Conservation (phyloP, 208 protist genomes). For the Trypanosoma cruzi region DNA sequence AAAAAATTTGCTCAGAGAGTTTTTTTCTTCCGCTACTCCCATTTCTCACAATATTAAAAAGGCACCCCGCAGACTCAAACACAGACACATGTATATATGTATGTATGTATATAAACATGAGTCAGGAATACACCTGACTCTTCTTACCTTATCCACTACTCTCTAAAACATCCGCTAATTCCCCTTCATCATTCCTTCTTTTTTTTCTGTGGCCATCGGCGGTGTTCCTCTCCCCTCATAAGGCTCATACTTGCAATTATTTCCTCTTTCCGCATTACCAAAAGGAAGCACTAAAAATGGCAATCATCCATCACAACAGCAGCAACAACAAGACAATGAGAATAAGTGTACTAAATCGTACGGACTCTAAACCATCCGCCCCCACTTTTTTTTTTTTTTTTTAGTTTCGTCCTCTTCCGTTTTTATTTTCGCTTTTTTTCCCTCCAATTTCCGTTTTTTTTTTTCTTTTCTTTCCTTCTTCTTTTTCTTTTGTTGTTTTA, state of each 20-base stretch:
- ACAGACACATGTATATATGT: too few relatives aligned
- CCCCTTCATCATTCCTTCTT: too few relatives aligned
- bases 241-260: neutral
- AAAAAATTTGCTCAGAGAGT: too few relatives aligned
- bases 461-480: neutral
- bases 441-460: neutral
- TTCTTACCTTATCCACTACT: too few relatives aligned
- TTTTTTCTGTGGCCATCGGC: too few relatives aligned
- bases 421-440: neutral
- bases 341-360: neutral
- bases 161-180: too few relatives aligned
- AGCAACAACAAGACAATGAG: neutral
- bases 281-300: neutral
- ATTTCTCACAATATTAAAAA: too few relatives aligned
- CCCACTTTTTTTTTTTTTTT: slow-evolving; percentile 8
- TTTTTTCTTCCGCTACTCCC: too few relatives aligned
- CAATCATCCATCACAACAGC: neutral
- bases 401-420: neutral
- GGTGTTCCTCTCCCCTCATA: neutral
- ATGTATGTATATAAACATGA: too few relatives aligned
- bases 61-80: too few relatives aligned
- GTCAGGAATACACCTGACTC: too few relatives aligned
- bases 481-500: neutral
- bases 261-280: neutral
- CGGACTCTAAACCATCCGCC: neutral